Evolutionary conservation across 208 protist genomes (phyloP), one percentile per base, ranked within the genome.

Genomic region (Kentomonas sorsogonicus): DNA sequence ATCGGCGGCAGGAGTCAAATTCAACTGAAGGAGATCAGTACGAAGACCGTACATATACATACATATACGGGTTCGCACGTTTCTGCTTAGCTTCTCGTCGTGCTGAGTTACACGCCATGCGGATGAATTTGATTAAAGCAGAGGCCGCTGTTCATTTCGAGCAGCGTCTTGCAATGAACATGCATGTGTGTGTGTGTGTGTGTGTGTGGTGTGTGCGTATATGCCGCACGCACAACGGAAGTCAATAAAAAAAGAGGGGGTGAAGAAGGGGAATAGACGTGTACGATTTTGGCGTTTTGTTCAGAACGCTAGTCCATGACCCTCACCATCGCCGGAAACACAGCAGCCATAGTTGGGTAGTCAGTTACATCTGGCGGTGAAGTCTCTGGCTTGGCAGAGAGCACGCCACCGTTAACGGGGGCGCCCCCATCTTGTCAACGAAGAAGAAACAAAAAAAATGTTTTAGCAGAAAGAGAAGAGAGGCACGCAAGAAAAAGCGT

Each of bases 191-290:
- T 30, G 44, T 13, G 13, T 11, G 13, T 13, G 25, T 30, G 44
- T 50, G 25, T 30, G 25, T 50, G 44, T 30, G 25, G 44, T 50
- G 44, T 50, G 25, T 13, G 13, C 25, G 44, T 50, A 11, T 11
- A 11, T 30, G 13, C 46, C 38, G 22, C 15, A 26, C 33, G 18
- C 5, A 26, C 45, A 61, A 15, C 23, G 41, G 5, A 20, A 20
- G 23, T 48, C 44, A 53, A 51, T 40, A 70, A 52, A 69, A 69
- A 60, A 62, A 73, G 33, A 71, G 40, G 44, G 53, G 27, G 9
- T 33, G 38, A 53, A 34, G 22, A 33, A 16, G 16, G 18, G 38
- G 22, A 40, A 44, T 30, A 51, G n/a, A n/a, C 3, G 15, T 60
- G 20, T 9, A 18, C 16, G 31, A 7, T 45, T 9, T 25, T 40